These are phyloP conservation scores for Clonostachys chloroleuca DNA, from an alignment of 2,329 filamentous ascomycete species.

Conservation along the genomic window DNA sequence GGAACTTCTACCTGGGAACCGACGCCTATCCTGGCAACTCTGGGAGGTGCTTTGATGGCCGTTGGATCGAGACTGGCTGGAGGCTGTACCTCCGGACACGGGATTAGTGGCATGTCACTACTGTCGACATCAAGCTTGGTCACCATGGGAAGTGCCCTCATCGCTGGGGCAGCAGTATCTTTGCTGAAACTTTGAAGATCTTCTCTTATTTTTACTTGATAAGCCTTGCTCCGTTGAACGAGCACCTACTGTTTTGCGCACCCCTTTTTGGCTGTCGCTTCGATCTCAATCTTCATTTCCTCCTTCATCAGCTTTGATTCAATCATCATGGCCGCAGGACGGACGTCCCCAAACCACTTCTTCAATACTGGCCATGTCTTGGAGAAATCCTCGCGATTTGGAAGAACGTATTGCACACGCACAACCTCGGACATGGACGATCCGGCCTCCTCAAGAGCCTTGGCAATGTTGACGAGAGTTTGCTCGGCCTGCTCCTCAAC, in stretches of 20 bases:
- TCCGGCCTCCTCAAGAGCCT: constrained; percentile 37
- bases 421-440: constrained; percentile 40
- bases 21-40: constrained; percentile 30
- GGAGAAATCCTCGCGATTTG: constrained; percentile 39
- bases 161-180: constrained; percentile 27
- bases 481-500: constrained; percentile 45
- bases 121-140: constrained; percentile 58
- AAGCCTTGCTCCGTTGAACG: too few relatives aligned
- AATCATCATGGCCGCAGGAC: constrained; percentile 50
- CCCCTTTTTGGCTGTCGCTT: constrained; percentile 31
- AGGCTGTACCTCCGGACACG: constrained; percentile 66
- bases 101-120: constrained; percentile 62
- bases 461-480: constrained; percentile 38
- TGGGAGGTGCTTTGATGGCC: constrained; percentile 53
- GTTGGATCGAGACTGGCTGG: constrained; percentile 59
- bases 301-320: constrained; percentile 46
- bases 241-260: background rate
- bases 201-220: background rate
- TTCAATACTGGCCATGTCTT: constrained; percentile 43
- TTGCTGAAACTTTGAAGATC: background rate
- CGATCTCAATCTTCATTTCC: constrained; percentile 37
- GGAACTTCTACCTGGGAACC: constrained; percentile 12
- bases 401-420: constrained; percentile 46
- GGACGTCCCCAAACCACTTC: constrained; percentile 42
- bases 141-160: constrained; percentile 55